Evolutionary conservation across 805 yeast genomes (phyloP).

Genomic region (Sugiyamaella lignohabitans): DNA sequence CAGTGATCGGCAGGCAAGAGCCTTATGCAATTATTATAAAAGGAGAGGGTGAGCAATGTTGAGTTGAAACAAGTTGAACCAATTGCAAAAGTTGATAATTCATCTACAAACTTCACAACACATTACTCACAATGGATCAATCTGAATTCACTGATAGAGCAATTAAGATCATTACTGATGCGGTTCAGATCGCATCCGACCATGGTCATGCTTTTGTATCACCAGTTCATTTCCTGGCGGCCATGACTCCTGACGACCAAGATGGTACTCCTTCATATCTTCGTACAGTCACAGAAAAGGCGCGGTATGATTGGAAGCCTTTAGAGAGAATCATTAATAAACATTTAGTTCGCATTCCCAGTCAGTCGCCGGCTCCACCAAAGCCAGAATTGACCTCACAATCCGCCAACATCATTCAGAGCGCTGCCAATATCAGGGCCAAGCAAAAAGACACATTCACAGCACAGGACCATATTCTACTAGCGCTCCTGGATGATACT

Average conservation of each 20-base stretch:
- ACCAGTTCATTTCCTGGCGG: slow-evolving; percentile 89
- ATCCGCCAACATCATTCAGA: slow-evolving; percentile 66
- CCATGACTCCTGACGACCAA: slow-evolving; percentile 68
- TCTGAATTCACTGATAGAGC: slow-evolving; percentile 89
- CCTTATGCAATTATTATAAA: too few relatives aligned
- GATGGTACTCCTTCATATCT: slow-evolving; percentile 54
- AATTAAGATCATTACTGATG: slow-evolving; percentile 67
- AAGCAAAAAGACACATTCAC: slow-evolving; percentile 87
- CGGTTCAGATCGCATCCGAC: slow-evolving; percentile 76
- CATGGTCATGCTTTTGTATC: slow-evolving; percentile 74
- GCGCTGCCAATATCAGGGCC: slow-evolving; percentile 69
- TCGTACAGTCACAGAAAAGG: slow-evolving; percentile 76
- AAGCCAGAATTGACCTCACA: slow-evolving; percentile 70
- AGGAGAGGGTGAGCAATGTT: too few relatives aligned
- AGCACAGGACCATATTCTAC: slow-evolving; percentile 88
- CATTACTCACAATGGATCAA: slow-evolving; percentile 3
- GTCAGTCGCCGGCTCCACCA: slow-evolving; percentile 83
- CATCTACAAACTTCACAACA: too few relatives aligned
- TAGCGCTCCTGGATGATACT: slow-evolving; percentile 77
- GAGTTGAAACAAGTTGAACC: too few relatives aligned
- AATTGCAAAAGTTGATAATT: too few relatives aligned
- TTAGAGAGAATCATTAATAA: slow-evolving; percentile 77
- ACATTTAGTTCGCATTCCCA: slow-evolving; percentile 75
- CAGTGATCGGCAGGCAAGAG: too few relatives aligned
- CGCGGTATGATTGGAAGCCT: slow-evolving; percentile 77